phyloP scores from a whole-genome alignment of 169 alveolate genomes.

The Plasmodium ovale region DNA sequence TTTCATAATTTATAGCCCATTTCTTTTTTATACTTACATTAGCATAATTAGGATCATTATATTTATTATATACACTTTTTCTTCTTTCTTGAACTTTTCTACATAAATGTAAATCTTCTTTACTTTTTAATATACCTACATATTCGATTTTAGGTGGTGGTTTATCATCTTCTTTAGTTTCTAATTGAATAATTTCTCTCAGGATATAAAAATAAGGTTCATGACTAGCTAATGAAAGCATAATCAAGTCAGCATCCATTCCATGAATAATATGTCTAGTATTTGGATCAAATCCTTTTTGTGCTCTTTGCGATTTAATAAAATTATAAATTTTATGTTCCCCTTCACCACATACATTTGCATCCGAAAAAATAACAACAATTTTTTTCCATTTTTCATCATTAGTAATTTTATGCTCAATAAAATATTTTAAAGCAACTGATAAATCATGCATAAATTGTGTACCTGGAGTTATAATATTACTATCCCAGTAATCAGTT shows the following conservation, averaged over 20 bases:
- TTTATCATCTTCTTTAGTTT: conserved; percentile 49
- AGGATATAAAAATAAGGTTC: conserved; percentile 95
- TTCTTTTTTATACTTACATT: conserved; percentile 16
- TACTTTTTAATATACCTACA: conserved; percentile 66
- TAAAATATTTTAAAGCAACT: conserved; percentile 85
- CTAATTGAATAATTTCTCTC: conserved; percentile 93
- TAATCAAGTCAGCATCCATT: conserved; percentile 99
- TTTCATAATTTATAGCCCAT: conserved; percentile 23
- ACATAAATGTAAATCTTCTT: conserved; percentile 79
- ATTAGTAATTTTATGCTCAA: conserved; percentile 91
- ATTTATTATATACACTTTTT: conserved; percentile 29
- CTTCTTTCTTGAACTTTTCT: not conserved
- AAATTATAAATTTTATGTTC: conserved; percentile 99
- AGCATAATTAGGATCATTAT: conserved; percentile 73
- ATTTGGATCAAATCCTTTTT: conserved; percentile 90
- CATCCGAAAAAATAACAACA: conserved; percentile 96
- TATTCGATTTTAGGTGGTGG: conserved; percentile 39
- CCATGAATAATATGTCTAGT: conserved; percentile 98
- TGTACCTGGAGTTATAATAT: conserved; percentile 99
- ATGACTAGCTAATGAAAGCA: conserved; percentile 98
- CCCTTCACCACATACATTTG: conserved; percentile 99
- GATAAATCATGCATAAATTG: conserved; percentile 96
- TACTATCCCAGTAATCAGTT: conserved; percentile 93
- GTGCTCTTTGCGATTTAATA: conserved; percentile 91
- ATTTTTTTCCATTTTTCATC: conserved; percentile 93